Conservation (phyloP, 352 stramenopile genomes). For the Globisporangium mamillatum region DNA sequence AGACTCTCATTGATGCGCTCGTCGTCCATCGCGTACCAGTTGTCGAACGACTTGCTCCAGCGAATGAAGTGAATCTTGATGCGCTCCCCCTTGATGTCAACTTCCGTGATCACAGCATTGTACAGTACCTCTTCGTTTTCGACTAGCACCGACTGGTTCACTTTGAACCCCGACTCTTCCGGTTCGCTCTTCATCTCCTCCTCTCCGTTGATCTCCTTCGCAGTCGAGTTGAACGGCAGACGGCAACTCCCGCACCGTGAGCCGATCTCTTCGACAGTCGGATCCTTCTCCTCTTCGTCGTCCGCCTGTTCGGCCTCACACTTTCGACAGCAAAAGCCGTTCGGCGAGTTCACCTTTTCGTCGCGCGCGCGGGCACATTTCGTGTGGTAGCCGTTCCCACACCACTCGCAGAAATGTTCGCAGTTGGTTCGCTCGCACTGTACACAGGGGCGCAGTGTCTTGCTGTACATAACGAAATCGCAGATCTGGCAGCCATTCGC, state of each 20-base stretch:
- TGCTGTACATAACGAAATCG: conserved; percentile 73
- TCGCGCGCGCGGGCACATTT: conserved; percentile 55
- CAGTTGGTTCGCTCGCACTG: conserved; percentile 56
- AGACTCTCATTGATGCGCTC: conserved; percentile 87
- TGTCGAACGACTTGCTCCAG: conserved; percentile 87
- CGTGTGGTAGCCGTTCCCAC: conserved; percentile 72
- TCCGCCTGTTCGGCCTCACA: conserved; percentile 69
- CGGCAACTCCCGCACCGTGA: conserved; percentile 66
- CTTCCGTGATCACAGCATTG: conserved; percentile 81
- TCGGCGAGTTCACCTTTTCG: conserved; percentile 51
- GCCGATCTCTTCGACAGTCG: conserved; percentile 47
- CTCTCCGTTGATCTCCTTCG: conserved; percentile 16
- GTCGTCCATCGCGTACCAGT: conserved; percentile 89
- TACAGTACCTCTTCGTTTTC: conserved; percentile 87
- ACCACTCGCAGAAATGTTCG: conserved; percentile 86
- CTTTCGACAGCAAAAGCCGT: conserved; percentile 73
- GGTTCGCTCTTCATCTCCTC: conserved; percentile 14
- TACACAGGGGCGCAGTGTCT: conserved; percentile 64
- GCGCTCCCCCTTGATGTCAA: conserved; percentile 65
- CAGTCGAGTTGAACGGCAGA: conserved; percentile 45
- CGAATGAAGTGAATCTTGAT: conserved; percentile 87
- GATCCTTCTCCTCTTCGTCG: conserved; percentile 41
- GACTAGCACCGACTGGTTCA: conserved; percentile 82
- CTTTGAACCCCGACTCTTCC: conserved; percentile 52
- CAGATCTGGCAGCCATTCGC: conserved; percentile 75